These are phyloP conservation scores for Neonectria punicea DNA, from an alignment of 2,329 filamentous ascomycete species.

Conservation along the genomic window DNA sequence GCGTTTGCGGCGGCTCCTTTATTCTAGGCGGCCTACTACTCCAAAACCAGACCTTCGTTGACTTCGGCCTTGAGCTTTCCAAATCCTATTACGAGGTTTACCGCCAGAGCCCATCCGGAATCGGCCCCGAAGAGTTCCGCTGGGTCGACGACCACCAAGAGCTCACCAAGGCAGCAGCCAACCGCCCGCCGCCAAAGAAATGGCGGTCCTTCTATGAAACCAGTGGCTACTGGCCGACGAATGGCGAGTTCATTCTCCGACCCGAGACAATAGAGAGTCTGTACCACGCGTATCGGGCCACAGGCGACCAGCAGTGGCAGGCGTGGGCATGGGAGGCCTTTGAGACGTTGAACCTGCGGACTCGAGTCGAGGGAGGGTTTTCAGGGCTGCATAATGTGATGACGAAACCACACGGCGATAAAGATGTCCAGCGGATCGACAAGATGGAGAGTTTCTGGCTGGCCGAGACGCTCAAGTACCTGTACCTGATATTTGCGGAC, in stretches of 20 bases:
- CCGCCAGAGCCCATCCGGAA: conserved; percentile 25
- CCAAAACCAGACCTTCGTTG: conserved; percentile 22
- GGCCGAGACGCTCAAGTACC: conserved; percentile 35
- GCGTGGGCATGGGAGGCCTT: conserved; percentile 34
- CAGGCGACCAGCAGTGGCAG: conserved; percentile 27
- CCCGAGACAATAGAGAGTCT: conserved; percentile 33
- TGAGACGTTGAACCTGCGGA: conserved; percentile 15
- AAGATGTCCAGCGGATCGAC: conserved; percentile 12
- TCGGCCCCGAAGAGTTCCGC: conserved; percentile 33
- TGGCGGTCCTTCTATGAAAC: conserved; percentile 27
- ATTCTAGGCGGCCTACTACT: conserved; percentile 26
- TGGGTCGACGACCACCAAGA: conserved; percentile 33
- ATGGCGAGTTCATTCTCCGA: conserved; percentile 31
- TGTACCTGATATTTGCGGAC: conserved; percentile 35
- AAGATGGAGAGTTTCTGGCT: conserved; percentile 41
- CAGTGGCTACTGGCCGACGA: conserved; percentile 27
- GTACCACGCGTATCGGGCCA: conserved; percentile 34
- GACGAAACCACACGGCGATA: conserved; percentile 5
- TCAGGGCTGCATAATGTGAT: conserved; percentile 23
- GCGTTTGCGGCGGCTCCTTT: conserved; percentile 27
- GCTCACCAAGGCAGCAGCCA: conserved; percentile 16
- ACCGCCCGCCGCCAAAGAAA: conserved; percentile 11
- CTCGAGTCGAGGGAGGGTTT: conserved; percentile 22
- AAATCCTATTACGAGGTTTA: conserved; percentile 32
- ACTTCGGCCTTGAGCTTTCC: conserved; percentile 27